Percentiles rank a stretch among this genome's conserved stretches.
Evolutionary conservation across 2,329 filamentous ascomycete genomes (phyloP).

Genomic region (Apiospora hydei): DNA sequence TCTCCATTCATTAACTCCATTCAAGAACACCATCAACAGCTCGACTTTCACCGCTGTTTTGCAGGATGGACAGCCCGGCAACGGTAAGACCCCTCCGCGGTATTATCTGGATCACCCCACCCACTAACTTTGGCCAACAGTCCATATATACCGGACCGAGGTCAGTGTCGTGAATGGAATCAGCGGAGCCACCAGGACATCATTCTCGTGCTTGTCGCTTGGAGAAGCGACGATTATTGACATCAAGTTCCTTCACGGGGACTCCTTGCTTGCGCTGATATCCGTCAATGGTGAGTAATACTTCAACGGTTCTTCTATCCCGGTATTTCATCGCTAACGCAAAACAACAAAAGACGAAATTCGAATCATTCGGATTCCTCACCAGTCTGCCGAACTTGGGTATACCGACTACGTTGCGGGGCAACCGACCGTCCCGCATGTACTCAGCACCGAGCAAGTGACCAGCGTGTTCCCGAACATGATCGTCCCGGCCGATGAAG

Average conservation of each 20-base stretch:
- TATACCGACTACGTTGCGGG: constrained; percentile 46
- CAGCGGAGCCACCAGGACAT: constrained; percentile 53
- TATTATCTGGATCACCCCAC: background rate
- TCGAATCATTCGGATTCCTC: constrained; percentile 45
- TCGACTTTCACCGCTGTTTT: constrained; percentile 51
- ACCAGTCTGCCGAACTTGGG: constrained; percentile 45
- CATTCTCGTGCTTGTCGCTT: constrained; percentile 51
- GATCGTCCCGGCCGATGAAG: constrained; percentile 36
- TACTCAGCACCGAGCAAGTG: constrained; percentile 41
- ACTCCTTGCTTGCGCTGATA: constrained; percentile 67
- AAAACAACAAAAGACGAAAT: constrained; percentile 32
- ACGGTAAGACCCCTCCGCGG: constrained; percentile 40
- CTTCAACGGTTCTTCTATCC: background rate
- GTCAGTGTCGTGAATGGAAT: constrained; percentile 66
- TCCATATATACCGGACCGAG: constrained; percentile 59
- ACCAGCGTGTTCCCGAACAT: constrained; percentile 39
- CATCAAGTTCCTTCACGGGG: constrained; percentile 72
- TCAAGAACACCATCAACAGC: constrained; percentile 45
- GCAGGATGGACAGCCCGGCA: constrained; percentile 45
- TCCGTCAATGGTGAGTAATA: constrained; percentile 44
- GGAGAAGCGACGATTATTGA: constrained; percentile 60
- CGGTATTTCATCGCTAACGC: background rate
- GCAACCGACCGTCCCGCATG: constrained; percentile 32
- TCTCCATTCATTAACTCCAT: constrained; percentile 27
- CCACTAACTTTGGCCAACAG: constrained; percentile 10